A percentile compares a stretch with the other conserved stretches of the same genome.
Evolutionary conservation across 495 filamentous ascomycete genomes (phyloP).

Genomic region (Margaritispora aquatica): DNA sequence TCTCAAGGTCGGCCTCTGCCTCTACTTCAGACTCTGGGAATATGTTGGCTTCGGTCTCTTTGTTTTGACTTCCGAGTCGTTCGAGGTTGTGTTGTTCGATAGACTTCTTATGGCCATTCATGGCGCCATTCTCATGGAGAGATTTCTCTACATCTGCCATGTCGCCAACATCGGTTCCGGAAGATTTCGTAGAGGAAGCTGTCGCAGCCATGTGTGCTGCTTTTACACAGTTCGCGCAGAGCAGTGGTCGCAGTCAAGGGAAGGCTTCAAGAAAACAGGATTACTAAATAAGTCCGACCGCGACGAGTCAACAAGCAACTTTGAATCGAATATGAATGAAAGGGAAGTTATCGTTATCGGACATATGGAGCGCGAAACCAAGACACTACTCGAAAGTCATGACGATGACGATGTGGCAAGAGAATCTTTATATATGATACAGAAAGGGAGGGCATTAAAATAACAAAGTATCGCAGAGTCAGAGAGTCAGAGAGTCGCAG

Average conservation of each 20-base stretch:
- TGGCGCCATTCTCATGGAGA: constrained; percentile 4
- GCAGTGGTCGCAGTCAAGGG: no score
- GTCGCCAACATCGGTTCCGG: constrained; percentile 6
- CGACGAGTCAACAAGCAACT: no score
- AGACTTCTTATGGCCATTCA: neutral
- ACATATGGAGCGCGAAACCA: no score
- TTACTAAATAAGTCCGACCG: no score
- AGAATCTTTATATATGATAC: no score
- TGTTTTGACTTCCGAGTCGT: constrained; percentile 21
- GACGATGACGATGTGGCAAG: no score
- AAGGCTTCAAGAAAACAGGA: neutral
- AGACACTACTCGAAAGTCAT: neutral
- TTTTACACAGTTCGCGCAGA: no score
- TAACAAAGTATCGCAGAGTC: neutral
- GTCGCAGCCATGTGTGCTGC: neutral
- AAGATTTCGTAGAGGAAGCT: constrained; percentile 8
- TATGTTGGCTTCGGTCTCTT: constrained; percentile 30
- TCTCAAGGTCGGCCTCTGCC: constrained; percentile 33
- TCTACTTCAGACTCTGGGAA: constrained; percentile 30
- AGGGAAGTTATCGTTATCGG: no score
- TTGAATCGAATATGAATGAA: neutral
- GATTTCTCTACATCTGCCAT: constrained; percentile 10
- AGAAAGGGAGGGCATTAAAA: no score
- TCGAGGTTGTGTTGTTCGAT: constrained; percentile 9
- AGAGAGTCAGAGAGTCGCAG: neutral